These are phyloP conservation scores for Eimeria necatrix DNA, from an alignment of 169 alveolate genomes.

Conservation along the genomic window DNA sequence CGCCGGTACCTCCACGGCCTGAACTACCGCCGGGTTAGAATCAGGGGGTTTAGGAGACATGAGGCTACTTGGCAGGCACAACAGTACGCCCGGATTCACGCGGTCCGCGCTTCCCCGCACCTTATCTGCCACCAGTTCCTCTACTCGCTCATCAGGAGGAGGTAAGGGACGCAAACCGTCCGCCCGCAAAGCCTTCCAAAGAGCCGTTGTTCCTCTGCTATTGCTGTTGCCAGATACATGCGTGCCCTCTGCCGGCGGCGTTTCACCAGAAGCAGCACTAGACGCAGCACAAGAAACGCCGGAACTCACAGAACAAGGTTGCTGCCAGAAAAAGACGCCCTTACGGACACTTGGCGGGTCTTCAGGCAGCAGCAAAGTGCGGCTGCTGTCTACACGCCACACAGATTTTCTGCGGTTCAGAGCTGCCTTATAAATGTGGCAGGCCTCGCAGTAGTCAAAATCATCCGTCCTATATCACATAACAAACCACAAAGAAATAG, in stretches of 20 bases:
- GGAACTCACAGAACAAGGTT: background rate
- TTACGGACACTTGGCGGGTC: slow-evolving; percentile 21
- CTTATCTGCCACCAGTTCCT: background rate
- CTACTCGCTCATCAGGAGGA: slow-evolving; percentile 12
- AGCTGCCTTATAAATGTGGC: slow-evolving; percentile 51
- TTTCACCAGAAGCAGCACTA: background rate
- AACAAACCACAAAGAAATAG: background rate
- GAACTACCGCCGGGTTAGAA: background rate
- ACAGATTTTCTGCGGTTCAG: slow-evolving; percentile 48
- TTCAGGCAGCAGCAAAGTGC: slow-evolving; percentile 39
- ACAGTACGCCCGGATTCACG: slow-evolving; percentile 6
- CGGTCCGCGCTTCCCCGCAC: background rate
- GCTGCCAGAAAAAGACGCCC: slow-evolving; percentile 53
- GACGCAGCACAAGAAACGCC: background rate
- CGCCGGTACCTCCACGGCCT: background rate
- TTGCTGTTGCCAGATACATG: background rate
- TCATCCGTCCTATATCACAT: slow-evolving; percentile 30
- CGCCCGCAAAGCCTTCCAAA: slow-evolving; percentile 35
- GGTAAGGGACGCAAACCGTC: slow-evolving; percentile 45
- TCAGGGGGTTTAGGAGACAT: background rate
- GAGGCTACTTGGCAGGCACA: background rate
- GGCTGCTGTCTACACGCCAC: slow-evolving; percentile 57
- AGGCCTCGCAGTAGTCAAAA: slow-evolving; percentile 79
- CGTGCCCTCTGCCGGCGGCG: background rate
- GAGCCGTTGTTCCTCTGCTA: background rate